phyloP scores from a whole-genome alignment of 371 early-diverging fungal genomes.

The Mucor irregularis region DNA sequence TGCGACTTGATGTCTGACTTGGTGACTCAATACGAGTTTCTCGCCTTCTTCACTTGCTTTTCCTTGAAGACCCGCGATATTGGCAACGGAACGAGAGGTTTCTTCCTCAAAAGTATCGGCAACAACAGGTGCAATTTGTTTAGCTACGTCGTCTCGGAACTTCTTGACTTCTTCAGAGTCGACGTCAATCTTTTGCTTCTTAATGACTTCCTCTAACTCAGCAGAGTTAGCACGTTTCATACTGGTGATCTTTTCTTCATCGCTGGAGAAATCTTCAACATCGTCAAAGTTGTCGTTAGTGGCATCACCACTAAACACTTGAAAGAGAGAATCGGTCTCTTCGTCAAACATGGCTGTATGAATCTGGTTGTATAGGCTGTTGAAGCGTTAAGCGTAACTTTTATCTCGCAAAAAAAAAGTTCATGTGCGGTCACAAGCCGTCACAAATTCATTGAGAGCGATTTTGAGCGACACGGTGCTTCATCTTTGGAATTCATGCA shows the following conservation, averaged over 20 bases:
- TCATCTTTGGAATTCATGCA: too few species aligned
- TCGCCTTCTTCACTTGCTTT: conserved; percentile 61
- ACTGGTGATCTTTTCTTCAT: neutral
- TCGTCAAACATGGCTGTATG: conserved; percentile 19
- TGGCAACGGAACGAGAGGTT: conserved; percentile 70
- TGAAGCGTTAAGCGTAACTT: too few species aligned
- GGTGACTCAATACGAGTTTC: conserved; percentile 57
- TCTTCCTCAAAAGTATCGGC: conserved; percentile 82
- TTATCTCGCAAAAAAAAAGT: too few species aligned
- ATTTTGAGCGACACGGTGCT: too few species aligned
- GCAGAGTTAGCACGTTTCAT: conserved; percentile 11
- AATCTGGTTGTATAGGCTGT: neutral
- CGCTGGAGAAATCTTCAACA: conserved; percentile 1
- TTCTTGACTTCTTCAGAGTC: conserved; percentile 9
- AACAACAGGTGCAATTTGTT: conserved; percentile 58
- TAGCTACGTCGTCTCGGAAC: conserved; percentile 20
- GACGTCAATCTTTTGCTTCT: conserved; percentile 9
- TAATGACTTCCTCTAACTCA: conserved; percentile 4
- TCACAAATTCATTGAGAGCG: too few species aligned
- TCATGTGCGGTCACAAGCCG: too few species aligned
- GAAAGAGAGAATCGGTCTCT: conserved; percentile 19
- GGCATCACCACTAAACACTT: conserved; percentile 21
- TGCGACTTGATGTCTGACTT: conserved; percentile 94
- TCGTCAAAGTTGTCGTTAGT: conserved; percentile 24
- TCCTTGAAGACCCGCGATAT: conserved; percentile 62